These are phyloP conservation scores for Cytospora chrysosperma DNA, from an alignment of 2,329 filamentous ascomycete species.

Conservation along the genomic window DNA sequence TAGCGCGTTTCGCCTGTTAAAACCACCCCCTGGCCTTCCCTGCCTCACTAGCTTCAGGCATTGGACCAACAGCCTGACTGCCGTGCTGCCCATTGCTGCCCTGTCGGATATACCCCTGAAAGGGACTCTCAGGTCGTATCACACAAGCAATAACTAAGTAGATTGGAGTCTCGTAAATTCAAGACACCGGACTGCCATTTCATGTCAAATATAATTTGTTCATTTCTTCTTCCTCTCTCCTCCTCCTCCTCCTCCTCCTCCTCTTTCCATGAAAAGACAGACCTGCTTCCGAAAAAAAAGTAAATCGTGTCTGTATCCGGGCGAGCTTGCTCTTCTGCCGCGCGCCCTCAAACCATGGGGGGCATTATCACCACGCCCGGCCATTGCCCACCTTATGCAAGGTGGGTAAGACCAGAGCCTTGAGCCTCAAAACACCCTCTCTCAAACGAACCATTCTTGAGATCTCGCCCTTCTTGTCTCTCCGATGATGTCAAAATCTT, in stretches of 20 bases:
- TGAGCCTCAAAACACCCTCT: not conserved
- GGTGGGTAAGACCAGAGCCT: not conserved
- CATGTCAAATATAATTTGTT: not conserved
- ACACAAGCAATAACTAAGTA: not conserved
- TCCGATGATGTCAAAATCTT: not conserved
- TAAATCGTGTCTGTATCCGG: not conserved
- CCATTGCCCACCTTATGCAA: not conserved
- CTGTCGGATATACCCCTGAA: not conserved
- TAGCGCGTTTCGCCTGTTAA: not conserved
- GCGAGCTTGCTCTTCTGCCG: not conserved
- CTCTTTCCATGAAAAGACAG: not conserved
- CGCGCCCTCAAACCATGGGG: not conserved
- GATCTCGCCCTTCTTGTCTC: not conserved
- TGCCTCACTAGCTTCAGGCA: not conserved
- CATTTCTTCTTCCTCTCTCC: not conserved
- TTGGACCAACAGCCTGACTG: not conserved
- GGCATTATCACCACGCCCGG: not conserved
- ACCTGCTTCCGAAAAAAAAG: not conserved
- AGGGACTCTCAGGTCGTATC: not conserved
- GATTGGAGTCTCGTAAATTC: not conserved
- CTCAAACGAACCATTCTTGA: not conserved
- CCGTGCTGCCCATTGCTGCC: not conserved
- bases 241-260: not conserved
- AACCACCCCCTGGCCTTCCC: not conserved
- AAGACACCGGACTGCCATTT: not conserved